Evolutionary conservation across 306 rosid species (phyloP), one percentile per base, ranked within the genome.

Genomic region (Quercus ilex): DNA sequence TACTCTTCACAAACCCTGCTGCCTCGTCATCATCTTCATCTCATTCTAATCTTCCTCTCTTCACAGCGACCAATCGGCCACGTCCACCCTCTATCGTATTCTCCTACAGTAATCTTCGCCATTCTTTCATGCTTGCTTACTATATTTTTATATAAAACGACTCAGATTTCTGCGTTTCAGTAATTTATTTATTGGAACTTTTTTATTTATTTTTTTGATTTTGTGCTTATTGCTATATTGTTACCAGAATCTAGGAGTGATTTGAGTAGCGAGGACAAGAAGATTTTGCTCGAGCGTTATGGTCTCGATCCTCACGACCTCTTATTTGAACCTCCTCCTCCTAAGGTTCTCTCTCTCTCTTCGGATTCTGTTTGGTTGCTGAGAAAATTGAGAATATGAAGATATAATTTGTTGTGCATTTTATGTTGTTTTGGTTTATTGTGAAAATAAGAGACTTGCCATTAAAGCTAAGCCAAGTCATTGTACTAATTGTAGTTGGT

Each of bases 281-380:
- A 77, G 77, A 33, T 86, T 79, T 86, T 96, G 78, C 86, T 90
- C 84, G 97, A 96, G 86, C 81, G 73, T 52, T 93, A 93, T 76
- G 98, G 98, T 75, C 88, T 91, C 64, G 90, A 96, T 81, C 96
- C 99, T 51, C 92, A 90, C 55, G 96, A 84, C 55, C 73, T 78
- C 85, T 86, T 92, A 68, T 84, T 97, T 62, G 92, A 87, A 76
- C 79, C 94, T 23, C 76, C 94, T 23, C 80, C 96, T 67, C 41
- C 86, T 3, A 90, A 93, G 94, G 98, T 90, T 74, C 33, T 21
- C 12, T 73, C 41, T 53, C 76, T 58, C 15, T 71, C 74, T 84
- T 28, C 23, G 3, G 49, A 13, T 57, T 78, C 52, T 55, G 63
- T 74, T 72, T n/a, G 33, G 30, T 55, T 38, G 6, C 23, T 8